Base-by-base conservation (phyloP, 2,329 filamentous ascomycete species). In the Thielaviopsis euricoi region DNA sequence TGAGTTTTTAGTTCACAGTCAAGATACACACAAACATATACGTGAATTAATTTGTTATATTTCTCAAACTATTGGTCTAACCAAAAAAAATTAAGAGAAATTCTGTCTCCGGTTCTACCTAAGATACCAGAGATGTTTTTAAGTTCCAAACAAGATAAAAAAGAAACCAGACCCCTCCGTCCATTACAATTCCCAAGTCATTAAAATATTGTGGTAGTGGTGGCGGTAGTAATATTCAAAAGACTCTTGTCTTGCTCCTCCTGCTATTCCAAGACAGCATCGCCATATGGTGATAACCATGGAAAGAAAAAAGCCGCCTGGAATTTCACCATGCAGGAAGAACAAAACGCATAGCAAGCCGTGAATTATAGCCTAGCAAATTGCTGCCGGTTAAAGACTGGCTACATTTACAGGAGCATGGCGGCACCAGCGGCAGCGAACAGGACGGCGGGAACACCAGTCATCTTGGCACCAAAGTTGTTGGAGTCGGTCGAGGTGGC, bases 381-480 rank as follows among this genome's bases (percentile, higher is more conserved):
- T 33, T 6, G 29, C 12, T 33, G 29, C 29, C 29, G 9, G 29
- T 33, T 10, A 6, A 33, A 33, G 9, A 19, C 17, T 52, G n/a
- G 37, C 46, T 51, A 58, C 26, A 62, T 62, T 73, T 75, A 79
- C 60, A 79, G 71, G 60, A 79, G 67, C 60, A 76, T 64, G 61
- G 70, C 73, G 48, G 73, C 75, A 52, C 76, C 76, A 21, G 74
- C 75, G 22, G 73, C 76, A 55, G 74, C 76, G 48, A 78, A 61
- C 53, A 77, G 62, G 58, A 74, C 76, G 26, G 66, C 65, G 48
- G 63, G 63, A 22, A 75, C 74, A 43, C 71, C 74, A 58, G 71
- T 73, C 53, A 75, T 76, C 64, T 68, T 67, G 59, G 71, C 69
- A 61, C 67, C 68, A 49, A 64, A 63, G 40, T 58, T 62, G 55